Evolutionary conservation across 352 stramenopile genomes (phyloP).

Genomic region (Vaucheria bursata): DNA sequence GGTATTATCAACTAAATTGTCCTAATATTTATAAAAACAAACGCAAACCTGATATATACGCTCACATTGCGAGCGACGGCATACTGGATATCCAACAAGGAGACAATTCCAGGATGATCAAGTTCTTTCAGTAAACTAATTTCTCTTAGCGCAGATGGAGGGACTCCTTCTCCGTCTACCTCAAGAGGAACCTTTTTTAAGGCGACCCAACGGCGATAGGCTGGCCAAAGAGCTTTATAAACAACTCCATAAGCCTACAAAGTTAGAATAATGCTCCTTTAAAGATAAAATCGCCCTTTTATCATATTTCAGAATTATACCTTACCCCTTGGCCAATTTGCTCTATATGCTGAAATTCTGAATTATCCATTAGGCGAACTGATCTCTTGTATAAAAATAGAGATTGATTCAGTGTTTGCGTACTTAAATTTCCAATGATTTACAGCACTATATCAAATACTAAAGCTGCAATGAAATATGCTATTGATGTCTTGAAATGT

Average conservation of each 20-base stretch:
- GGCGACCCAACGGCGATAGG: not conserved
- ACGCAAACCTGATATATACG: not conserved
- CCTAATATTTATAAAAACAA: constrained; percentile 5
- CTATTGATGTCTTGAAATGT: no score
- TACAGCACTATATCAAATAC: no score
- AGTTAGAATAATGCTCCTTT: not conserved
- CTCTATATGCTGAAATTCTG: no score
- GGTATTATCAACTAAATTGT: no score
- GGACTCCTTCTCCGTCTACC: constrained; percentile 2
- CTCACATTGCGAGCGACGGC: constrained; percentile 54
- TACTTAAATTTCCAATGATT: no score
- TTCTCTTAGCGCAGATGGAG: constrained; percentile 55
- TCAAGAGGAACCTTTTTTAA: constrained; percentile 2
- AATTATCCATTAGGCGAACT: no score
- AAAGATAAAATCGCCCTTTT: no score
- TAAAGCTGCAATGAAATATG: no score
- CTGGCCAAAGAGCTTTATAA: not conserved
- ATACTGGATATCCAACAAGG: constrained; percentile 84
- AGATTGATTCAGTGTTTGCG: no score
- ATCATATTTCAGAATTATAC: no score
- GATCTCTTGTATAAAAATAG: no score
- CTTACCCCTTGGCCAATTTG: no score
- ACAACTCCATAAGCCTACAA: not conserved
- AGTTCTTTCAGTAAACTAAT: constrained; percentile 87
- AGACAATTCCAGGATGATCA: constrained; percentile 80